Percentiles rank a stretch among this genome's conserved stretches.
phyloP scores from a whole-genome alignment of 2,329 filamentous ascomycete species.

The Stachybotrys echinatus region DNA sequence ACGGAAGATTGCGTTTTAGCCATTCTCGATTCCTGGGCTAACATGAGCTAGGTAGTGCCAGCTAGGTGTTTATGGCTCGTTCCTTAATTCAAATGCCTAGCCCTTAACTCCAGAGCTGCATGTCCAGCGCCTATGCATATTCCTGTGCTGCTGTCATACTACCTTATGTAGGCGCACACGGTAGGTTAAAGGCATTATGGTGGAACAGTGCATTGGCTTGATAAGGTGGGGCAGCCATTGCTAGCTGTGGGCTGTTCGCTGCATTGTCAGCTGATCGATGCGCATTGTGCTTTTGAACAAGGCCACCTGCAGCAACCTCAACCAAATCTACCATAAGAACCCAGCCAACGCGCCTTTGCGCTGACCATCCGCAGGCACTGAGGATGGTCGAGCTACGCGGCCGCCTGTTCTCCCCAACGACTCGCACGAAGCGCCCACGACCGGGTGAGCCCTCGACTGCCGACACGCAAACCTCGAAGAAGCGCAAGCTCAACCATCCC shows the following conservation, averaged over 20 bases:
- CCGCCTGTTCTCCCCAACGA: constrained; percentile 4
- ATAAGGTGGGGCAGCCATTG: not conserved
- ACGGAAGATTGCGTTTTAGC: too few relatives aligned
- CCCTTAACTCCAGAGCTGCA: not conserved
- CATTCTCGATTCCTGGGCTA: too few relatives aligned
- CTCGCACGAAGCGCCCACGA: constrained; percentile 4
- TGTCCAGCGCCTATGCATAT: not conserved
- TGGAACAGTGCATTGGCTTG: too few relatives aligned
- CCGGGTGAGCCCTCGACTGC: constrained; percentile 2
- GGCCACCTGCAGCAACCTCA: not conserved
- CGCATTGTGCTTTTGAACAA: not conserved
- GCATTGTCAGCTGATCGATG: not conserved
- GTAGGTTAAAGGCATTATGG: too few relatives aligned
- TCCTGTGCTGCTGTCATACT: not conserved
- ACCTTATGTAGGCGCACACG: not conserved
- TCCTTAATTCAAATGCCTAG: not conserved
- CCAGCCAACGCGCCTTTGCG: constrained; percentile 4
- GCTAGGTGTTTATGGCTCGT: not conserved
- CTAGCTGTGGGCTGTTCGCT: not conserved
- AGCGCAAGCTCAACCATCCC: constrained; percentile 8
- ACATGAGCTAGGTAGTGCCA: not conserved
- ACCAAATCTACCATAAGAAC: not conserved
- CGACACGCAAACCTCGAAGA: constrained; percentile 5
- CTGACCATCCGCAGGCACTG: constrained; percentile 2
- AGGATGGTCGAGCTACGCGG: constrained; percentile 7